Evolutionary conservation across 805 yeast genomes (phyloP), one percentile per base, ranked within the genome.

Genomic region (Teunomyces funiuensis): DNA sequence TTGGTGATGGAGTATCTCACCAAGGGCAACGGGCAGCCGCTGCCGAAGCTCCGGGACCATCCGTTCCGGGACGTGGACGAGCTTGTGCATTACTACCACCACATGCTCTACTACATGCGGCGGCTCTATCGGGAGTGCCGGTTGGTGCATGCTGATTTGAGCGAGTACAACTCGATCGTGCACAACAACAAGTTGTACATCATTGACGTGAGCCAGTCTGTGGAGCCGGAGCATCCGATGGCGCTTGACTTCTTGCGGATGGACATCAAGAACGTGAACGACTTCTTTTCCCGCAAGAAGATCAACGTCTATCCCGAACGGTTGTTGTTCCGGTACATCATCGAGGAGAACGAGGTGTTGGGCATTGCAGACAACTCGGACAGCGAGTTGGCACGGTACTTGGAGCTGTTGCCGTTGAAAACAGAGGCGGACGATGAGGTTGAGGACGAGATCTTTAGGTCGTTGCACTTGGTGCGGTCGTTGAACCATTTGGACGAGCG

Each of bases 211-310:
- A 90, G 98, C 1, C 99, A 93, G 61, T 83, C 95, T 28, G 98
- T 93, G 17, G 98, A 93, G 61, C 97, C 97, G 7, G 97, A 89
- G 53, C 99, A 93, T 64, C 98, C 97, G 8, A 88, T 88, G 88
- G 85, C 96, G 31, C 72, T 93, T 50, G 98, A 93, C 61, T 93
- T 93, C 60, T 66, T 93, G 45, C 74, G 99, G 58, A 93, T 93
- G 99, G 99, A 93, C 65, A 90, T 93, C 57, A 93, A 91, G 61
- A 93, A 93, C 57, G 87, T 91, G 17, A 93, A 91, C 57, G 93
- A 87, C 53, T 93, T 83, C 61, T 93, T 93, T 55, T 73, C 74
- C 44, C 74, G 82, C 46, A 77, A 76, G 53, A 81, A 83, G 60
- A 87, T 90, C 30, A 76, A 78, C 39, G 84, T 88, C 11, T 85